Evolutionary conservation across 352 stramenopile genomes (phyloP), one percentile per base, ranked within the genome.

Genomic region (Phytopythium montanum): DNA sequence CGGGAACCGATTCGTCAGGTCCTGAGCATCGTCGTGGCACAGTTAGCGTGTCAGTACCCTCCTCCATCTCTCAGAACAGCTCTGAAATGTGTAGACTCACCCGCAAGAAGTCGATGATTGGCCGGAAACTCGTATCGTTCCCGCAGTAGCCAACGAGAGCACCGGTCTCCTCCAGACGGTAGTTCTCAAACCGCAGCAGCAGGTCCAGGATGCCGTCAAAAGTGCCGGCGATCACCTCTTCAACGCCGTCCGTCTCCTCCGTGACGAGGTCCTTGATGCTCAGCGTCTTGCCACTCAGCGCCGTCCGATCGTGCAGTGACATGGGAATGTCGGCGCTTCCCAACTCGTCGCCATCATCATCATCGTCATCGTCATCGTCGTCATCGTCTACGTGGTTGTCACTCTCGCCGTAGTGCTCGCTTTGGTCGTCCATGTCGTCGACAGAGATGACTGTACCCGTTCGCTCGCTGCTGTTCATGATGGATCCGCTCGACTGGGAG

Each of bases 201-300:
- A 81, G 53, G 26, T 76, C 54, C 45, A 75, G 72, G 53, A 93
- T 92, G 13, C 75, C 76, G 19, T 68, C 56, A 29, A 90, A 82
- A 12, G 83, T 87, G 1, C 84, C 86, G 1, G 86, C 80, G 26
- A 90, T 77, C 10, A 93, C 73, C 31, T 88, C 81, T 12, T 72
- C 61, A 10, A 72, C 70, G 41, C 68, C 72, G 56, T 88, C 64
- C 28, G 67, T 72, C 12, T 83, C 73, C 62, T 75, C 83, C 8
- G 60, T 88, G 18, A 87, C 67, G 55, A 87, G 69, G 53, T 85
- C 71, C 31, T 80, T 79, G 26, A 71, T 71, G 29, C 70, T 68
- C 54, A 70, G 61, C 33, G 36, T 58, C 34, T 72, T 72, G 2
- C 66, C 64, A 5, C 53, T 65, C 23, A 66, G 41, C 26, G 68